Evolutionary conservation across 2,329 filamentous ascomycete species (phyloP), one percentile per base, ranked within the genome.

Genomic region (Aspergillus calidoustus): DNA sequence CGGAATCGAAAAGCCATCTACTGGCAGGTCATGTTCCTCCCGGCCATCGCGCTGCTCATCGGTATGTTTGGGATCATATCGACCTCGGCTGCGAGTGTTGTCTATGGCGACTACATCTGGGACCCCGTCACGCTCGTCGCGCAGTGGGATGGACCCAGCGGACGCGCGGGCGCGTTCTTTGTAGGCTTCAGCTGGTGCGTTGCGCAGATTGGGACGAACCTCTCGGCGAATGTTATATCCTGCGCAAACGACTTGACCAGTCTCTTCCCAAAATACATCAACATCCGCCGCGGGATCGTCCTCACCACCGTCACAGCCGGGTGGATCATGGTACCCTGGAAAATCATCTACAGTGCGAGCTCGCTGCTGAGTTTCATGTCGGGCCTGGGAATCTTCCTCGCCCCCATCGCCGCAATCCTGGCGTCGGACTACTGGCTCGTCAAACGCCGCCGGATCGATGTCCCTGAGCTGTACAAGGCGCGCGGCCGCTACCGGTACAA

Each of bases 261-360:
- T 79, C 81, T 46, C 75, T 85, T 34, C 77, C 82, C 84, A 1
- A 76, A 77, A 23, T 86, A 81, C 69, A 72, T 86, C 64, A 85
- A 86, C 67, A 85, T 87, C 68, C 72, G 74, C 22, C 80, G 84
- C 13, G 84, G 84, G 11, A 82, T 81, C 52, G 71, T 86, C 30
- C 73, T 86, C 46, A 79, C 81, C 3, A 81, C 83, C 9, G 66
- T 85, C 13, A 74, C 84, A 3, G 82, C 81, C 43, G 52, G 52
- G 1, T 87, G 84, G 83, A 80, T 80, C 2, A 78, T 63, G 23
- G 54, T 52, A 1, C 61, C 61, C 3, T 63, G 57, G 61, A 55
- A 63, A 38, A 63, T 63, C 46, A 54, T 63, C 13, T 30, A 47
- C 13, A 57, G 57, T 3, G 61, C 61, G 1, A 15, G 53, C 30